These are phyloP conservation scores for Aspergillus sojae DNA, from an alignment of 2,329 filamentous ascomycete species.

Conservation along the genomic window DNA sequence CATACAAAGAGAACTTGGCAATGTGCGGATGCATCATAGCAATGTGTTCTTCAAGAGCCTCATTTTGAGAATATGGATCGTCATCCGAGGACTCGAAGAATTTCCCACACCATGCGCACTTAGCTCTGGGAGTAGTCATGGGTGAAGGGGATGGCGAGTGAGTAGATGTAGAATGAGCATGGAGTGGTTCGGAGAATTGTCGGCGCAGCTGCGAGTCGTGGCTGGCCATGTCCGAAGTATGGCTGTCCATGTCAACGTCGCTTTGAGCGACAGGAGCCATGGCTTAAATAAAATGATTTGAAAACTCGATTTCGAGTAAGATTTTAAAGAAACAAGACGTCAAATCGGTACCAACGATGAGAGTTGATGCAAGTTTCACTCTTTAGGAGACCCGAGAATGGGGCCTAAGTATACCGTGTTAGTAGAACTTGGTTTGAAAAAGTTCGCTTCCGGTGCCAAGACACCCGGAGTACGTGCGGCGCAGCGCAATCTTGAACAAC, in stretches of 20 bases:
- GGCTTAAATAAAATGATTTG: slow-evolving; percentile 6
- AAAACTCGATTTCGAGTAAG: slow-evolving; percentile 6
- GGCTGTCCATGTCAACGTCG: slow-evolving; percentile 39
- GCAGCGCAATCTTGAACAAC: slow-evolving; percentile 18
- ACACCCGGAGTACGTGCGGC: slow-evolving; percentile 27
- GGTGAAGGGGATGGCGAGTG: slow-evolving; percentile 38
- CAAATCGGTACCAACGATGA: background rate
- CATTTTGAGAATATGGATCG: slow-evolving; percentile 27
- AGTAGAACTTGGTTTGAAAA: slow-evolving; percentile 28
- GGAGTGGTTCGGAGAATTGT: slow-evolving; percentile 43
- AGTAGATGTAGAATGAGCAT: slow-evolving; percentile 37
- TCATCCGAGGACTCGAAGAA: slow-evolving; percentile 32
- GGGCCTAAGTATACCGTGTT: slow-evolving; percentile 32
- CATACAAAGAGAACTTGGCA: slow-evolving; percentile 29
- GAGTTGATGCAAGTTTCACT: background rate
- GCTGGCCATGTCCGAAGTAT: slow-evolving; percentile 41
- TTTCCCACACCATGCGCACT: slow-evolving; percentile 43
- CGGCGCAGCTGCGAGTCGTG: slow-evolving; percentile 40
- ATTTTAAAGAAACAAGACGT: background rate
- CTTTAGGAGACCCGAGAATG: slow-evolving; percentile 13
- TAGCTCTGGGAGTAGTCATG: slow-evolving; percentile 25
- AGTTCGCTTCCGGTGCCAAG: slow-evolving; percentile 42
- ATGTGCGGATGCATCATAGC: slow-evolving; percentile 37
- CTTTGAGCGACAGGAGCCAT: slow-evolving; percentile 39
- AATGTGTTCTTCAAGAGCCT: slow-evolving; percentile 38